Conservation (phyloP, 805 yeast species). For the Kluyveromyces aestuarii region DNA sequence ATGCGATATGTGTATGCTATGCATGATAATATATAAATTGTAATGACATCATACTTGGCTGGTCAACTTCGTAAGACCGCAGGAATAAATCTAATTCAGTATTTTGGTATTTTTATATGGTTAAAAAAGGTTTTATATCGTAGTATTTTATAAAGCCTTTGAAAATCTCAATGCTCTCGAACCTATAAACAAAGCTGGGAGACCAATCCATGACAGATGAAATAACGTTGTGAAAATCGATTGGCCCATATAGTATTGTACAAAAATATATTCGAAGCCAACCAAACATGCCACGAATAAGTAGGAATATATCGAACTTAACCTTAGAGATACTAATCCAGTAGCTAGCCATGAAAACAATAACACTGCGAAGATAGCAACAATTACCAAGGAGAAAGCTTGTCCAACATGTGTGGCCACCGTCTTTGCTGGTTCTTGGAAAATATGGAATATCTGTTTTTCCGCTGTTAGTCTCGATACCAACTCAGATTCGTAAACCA, state of each 20-base stretch:
- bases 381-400: constrained; percentile 38
- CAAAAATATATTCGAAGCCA: constrained; percentile 24
- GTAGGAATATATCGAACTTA: constrained; percentile 14
- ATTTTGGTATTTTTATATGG: too few species aligned
- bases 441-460: constrained; percentile 58
- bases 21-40: background rate
- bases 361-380: constrained; percentile 34
- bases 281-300: constrained; percentile 18
- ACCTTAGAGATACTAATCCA: constrained; percentile 22
- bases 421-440: constrained; percentile 45
- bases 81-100: background rate
- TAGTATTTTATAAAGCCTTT: background rate
- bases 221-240: constrained; percentile 26
- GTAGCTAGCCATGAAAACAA: constrained; percentile 36
- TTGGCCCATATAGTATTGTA: constrained; percentile 23
- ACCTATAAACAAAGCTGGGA: constrained; percentile 52
- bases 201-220: constrained; percentile 32
- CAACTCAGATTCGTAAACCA: constrained; percentile 4
- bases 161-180: constrained; percentile 51
- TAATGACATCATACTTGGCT: background rate
- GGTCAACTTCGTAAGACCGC: background rate
- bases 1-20: background rate
- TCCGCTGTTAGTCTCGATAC: constrained; percentile 33
- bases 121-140: too few species aligned
- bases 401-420: constrained; percentile 44